phyloP scores from a whole-genome alignment of 306 rosid species.

The Abrus precatorius region DNA sequence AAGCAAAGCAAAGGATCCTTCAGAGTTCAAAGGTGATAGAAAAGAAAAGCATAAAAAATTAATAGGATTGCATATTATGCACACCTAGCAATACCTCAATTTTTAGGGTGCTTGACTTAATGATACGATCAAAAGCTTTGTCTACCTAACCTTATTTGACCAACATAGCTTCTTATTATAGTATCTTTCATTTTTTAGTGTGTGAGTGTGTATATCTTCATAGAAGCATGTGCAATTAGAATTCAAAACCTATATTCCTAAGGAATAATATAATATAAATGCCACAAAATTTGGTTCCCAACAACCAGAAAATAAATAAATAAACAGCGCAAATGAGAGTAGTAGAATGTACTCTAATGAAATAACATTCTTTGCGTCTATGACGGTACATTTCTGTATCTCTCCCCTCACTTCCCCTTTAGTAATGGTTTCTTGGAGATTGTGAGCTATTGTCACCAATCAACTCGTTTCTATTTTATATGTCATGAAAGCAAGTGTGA shows the following conservation, averaged over 20 bases:
- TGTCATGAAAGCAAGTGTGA: constrained; percentile 25
- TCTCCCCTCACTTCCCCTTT: neutral
- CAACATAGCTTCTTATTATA: constrained; percentile 11
- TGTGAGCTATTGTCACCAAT: constrained; percentile 33
- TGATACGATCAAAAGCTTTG: constrained; percentile 30
- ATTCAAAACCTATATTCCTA: constrained; percentile 40
- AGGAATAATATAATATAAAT: constrained; percentile 14
- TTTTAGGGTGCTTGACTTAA: constrained; percentile 46
- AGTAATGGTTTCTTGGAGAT: constrained; percentile 36
- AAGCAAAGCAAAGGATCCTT: neutral
- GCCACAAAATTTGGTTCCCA: neutral
- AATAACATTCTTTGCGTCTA: constrained; percentile 33
- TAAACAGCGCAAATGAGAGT: constrained; percentile 5
- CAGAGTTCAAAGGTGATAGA: neutral
- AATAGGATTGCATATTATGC: constrained; percentile 35
- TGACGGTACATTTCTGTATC: neutral
- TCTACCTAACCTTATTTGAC: constrained; percentile 40
- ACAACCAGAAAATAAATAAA: constrained; percentile 8
- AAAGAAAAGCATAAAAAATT: neutral
- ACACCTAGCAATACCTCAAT: constrained; percentile 12
- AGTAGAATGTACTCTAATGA: constrained; percentile 18
- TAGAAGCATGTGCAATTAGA: constrained; percentile 36
- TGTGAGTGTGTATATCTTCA: neutral
- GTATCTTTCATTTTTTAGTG: constrained; percentile 14
- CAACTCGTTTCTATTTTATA: constrained; percentile 2